Percentiles rank a stretch among this genome's conserved stretches.
Conservation (phyloP, 2,329 filamentous ascomycete species). For the Lachnellula suecica region DNA sequence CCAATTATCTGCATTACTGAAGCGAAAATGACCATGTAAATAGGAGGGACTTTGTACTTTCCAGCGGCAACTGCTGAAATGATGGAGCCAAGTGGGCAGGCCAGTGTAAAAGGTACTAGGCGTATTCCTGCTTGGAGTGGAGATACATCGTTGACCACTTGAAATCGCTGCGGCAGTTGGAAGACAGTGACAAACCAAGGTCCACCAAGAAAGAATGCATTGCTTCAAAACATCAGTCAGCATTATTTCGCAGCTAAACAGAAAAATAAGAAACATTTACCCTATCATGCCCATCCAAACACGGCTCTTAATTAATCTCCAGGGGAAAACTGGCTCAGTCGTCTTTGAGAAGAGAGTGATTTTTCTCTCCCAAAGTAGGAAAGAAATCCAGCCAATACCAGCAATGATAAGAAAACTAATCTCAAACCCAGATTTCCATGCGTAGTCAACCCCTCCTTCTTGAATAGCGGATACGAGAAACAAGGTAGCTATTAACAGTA, state of each 20-base stretch:
- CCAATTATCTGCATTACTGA: slow-evolving; percentile 53
- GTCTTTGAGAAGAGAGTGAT: background rate
- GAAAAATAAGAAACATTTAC: background rate
- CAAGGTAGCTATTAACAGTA: slow-evolving; percentile 52
- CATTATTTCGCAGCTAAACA: background rate
- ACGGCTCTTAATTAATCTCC: background rate
- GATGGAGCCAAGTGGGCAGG: slow-evolving; percentile 54
- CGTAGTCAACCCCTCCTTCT: slow-evolving; percentile 20
- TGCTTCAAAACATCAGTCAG: slow-evolving; percentile 1
- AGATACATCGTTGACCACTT: slow-evolving; percentile 54
- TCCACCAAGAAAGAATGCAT: slow-evolving; percentile 53
- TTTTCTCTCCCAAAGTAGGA: slow-evolving; percentile 17
- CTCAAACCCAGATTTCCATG: slow-evolving; percentile 44
- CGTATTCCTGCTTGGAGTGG: slow-evolving; percentile 56
- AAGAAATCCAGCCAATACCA: slow-evolving; percentile 33
- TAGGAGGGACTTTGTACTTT: slow-evolving; percentile 49
- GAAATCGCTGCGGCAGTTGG: slow-evolving; percentile 58
- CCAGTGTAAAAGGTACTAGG: slow-evolving; percentile 56
- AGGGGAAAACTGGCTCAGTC: background rate
- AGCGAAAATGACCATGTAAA: slow-evolving; percentile 46
- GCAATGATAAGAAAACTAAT: slow-evolving; percentile 42
- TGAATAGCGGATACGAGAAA: slow-evolving; percentile 60
- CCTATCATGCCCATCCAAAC: slow-evolving; percentile 20
- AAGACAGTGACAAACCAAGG: slow-evolving; percentile 58
- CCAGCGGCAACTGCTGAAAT: slow-evolving; percentile 45